Percentiles rank a stretch among this genome's conserved stretches.
Evolutionary conservation across 2,329 filamentous ascomycete species (phyloP).

Genomic region (Sporothrix luriei): DNA sequence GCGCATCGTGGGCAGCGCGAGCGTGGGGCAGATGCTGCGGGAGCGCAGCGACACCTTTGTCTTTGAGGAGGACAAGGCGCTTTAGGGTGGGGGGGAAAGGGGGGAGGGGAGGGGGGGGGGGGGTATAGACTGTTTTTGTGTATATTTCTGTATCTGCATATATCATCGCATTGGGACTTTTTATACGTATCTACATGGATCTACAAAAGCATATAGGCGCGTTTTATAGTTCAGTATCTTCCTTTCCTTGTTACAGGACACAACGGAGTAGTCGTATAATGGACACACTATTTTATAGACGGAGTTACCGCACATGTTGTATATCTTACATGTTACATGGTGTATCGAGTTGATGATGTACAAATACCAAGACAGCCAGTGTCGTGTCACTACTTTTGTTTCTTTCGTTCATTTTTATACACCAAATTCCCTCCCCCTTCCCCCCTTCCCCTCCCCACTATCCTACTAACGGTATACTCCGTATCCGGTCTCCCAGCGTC

Average conservation of each 20-base stretch:
- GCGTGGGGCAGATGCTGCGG: constrained; percentile 79
- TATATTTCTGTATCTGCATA: neutral
- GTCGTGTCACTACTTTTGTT: neutral
- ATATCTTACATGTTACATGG: constrained; percentile 32
- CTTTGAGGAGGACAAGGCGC: constrained; percentile 65
- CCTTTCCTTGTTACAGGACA: too few relatives aligned
- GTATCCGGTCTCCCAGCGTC: neutral
- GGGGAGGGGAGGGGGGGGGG: too few relatives aligned
- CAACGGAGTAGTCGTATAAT: neutral
- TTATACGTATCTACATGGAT: neutral
- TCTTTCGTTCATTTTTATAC: neutral
- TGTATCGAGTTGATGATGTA: constrained; percentile 26
- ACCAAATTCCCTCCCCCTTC: too few relatives aligned
- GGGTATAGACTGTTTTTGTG: too few relatives aligned
- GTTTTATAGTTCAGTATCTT: neutral
- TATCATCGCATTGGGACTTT: neutral
- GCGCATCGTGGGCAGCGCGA: constrained; percentile 77
- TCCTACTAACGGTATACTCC: neutral
- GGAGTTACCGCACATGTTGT: constrained; percentile 29
- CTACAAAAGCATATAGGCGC: constrained; percentile 29
- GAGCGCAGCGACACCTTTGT: constrained; percentile 92
- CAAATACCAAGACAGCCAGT: constrained; percentile 28
- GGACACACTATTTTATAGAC: constrained; percentile 6
- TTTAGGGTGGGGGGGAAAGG: neutral
- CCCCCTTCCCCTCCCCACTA: neutral